Percentiles rank a stretch among this genome's conserved stretches.
These are phyloP conservation scores for Grifola frondosa DNA, from an alignment of 1,284 basidiomycete species.

Conservation along the genomic window DNA sequence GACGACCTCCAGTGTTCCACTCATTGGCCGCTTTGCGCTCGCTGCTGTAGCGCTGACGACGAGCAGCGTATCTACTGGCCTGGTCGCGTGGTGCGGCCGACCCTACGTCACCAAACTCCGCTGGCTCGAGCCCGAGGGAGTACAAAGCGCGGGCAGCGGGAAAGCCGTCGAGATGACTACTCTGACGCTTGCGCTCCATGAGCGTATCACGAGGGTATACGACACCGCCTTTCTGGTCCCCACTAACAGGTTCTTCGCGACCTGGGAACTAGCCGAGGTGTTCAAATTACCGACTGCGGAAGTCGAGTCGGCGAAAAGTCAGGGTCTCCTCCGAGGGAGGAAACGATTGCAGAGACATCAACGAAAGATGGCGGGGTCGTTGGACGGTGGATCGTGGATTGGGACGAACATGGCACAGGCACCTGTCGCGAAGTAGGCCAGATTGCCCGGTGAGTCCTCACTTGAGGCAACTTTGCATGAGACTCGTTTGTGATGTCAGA, in stretches of 20 bases:
- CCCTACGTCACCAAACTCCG: conserved; percentile 51
- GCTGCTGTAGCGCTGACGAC: conserved; percentile 71
- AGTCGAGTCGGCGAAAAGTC: conserved; percentile 34
- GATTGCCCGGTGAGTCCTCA: conserved; percentile 54
- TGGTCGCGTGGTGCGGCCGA: conserved; percentile 70
- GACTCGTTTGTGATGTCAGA: conserved; percentile 12
- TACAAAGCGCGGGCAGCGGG: conserved; percentile 11
- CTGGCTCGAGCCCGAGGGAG: conserved; percentile 23
- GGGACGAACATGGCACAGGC: conserved; percentile 63
- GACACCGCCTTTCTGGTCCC: conserved; percentile 72
- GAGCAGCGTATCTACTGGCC: conserved; percentile 67
- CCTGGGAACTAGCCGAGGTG: conserved; percentile 70
- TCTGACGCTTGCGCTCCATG: conserved; percentile 57
- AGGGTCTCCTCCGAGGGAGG: conserved; percentile 50
- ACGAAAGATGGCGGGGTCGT: conserved; percentile 62
- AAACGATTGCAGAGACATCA: conserved; percentile 75
- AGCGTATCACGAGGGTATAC: conserved; percentile 68
- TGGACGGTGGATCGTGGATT: conserved; percentile 78
- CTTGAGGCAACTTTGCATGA: not conserved
- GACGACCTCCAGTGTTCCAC: conserved; percentile 59
- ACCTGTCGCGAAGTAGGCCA: conserved; percentile 58
- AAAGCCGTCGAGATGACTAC: conserved; percentile 71
- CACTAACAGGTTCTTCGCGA: conserved; percentile 73
- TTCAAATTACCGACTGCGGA: conserved; percentile 48
- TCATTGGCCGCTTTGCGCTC: conserved; percentile 68